Conservation (phyloP, 768 basidiomycete genomes). For the Mycena albidolilacea region DNA sequence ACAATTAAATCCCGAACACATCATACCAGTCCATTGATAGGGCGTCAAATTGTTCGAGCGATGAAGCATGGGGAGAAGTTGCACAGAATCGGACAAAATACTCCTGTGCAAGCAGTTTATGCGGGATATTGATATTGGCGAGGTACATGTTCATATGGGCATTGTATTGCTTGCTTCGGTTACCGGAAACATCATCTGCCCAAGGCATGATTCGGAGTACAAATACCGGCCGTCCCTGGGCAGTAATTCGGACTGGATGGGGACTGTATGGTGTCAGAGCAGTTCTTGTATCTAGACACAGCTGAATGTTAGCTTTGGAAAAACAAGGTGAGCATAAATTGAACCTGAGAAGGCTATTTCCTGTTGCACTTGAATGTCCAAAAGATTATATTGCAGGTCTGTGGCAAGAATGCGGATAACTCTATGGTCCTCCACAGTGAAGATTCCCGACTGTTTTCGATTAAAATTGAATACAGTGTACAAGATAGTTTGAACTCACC, state of each 20-base stretch:
- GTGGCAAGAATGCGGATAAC: background rate
- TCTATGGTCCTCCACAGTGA: background rate
- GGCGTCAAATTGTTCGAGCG: slow-evolving; percentile 49
- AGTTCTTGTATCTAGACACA: background rate
- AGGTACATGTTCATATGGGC: slow-evolving; percentile 35
- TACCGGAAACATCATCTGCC: slow-evolving; percentile 17
- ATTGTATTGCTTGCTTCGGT: slow-evolving; percentile 51
- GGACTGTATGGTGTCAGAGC: slow-evolving; percentile 34
- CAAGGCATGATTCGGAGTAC: slow-evolving; percentile 15
- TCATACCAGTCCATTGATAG: slow-evolving; percentile 37
- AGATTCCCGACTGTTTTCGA: background rate
- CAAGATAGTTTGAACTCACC: no score
- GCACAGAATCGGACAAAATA: slow-evolving; percentile 50
- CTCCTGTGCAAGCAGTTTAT: slow-evolving; percentile 45
- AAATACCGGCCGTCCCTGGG: background rate
- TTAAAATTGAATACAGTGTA: no score
- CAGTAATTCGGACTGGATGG: slow-evolving; percentile 23
- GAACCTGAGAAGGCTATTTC: background rate
- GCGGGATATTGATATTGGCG: slow-evolving; percentile 47
- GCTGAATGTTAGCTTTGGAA: background rate
- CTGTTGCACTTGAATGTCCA: background rate
- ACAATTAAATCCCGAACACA: no score
- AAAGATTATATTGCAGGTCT: background rate
- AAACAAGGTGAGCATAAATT: background rate
- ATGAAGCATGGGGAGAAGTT: slow-evolving; percentile 50